phyloP scores from a whole-genome alignment of 2,329 filamentous ascomycete genomes.

The Aspergillus pseudoterreus region DNA sequence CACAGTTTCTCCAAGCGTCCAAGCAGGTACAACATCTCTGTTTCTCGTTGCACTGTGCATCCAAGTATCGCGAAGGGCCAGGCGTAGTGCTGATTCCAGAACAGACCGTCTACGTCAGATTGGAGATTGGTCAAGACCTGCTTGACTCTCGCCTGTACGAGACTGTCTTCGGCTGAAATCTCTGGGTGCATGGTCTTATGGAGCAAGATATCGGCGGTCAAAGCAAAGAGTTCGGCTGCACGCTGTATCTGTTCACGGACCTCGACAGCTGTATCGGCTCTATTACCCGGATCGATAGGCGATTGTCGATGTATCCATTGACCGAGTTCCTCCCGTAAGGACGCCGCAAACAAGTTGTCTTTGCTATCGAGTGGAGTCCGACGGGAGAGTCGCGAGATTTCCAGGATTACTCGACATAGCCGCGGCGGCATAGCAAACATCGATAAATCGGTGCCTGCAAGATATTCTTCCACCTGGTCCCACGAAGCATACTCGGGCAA shows the following conservation, averaged over 20 bases:
- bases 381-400: not conserved
- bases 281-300: not conserved
- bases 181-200: conserved; percentile 1
- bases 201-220: conserved; percentile 4
- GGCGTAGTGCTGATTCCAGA: conserved; percentile 4
- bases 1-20: conserved; percentile 2
- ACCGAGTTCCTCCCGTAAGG: not conserved
- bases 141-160: conserved; percentile 1
- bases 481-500: not conserved
- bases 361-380: not conserved
- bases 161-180: not conserved
- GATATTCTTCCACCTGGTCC: conserved; percentile 2
- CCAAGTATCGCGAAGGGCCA: conserved; percentile 3
- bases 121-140: conserved; percentile 2
- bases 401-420: conserved; percentile 1
- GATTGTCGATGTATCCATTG: not conserved
- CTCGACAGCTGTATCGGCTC: not conserved
- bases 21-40: conserved; percentile 2
- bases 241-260: not conserved
- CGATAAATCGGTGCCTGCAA: not conserved
- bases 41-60: conserved; percentile 1
- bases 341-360: not conserved
- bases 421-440: conserved; percentile 1
- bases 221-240: conserved; percentile 1
- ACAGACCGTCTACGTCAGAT: conserved; percentile 2